These are phyloP conservation scores for Lepiota venenata DNA, from an alignment of 768 basidiomycete genomes.

Conservation along the genomic window DNA sequence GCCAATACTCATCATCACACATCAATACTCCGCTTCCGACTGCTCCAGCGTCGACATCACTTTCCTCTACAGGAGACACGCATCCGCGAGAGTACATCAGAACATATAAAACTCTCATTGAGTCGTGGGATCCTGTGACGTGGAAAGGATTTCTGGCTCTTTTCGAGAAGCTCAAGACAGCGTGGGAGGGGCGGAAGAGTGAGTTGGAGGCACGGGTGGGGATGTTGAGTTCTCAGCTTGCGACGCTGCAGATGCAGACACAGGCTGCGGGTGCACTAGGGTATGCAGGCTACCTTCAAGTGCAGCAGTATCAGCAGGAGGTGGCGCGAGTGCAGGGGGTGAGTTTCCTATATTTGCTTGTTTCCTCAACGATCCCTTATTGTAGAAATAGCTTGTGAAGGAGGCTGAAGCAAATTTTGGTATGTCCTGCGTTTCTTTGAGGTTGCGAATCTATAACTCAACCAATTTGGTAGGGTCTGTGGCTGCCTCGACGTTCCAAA, in stretches of 20 bases:
- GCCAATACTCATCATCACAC: constrained; percentile 7
- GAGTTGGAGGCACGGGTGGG: constrained; percentile 47
- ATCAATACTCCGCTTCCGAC: constrained; percentile 1
- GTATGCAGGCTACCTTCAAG: constrained; percentile 40
- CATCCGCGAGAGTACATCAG: constrained; percentile 74
- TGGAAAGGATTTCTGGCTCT: constrained; percentile 68
- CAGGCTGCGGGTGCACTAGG: constrained; percentile 19
- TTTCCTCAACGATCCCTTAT: neutral
- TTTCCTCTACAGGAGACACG: constrained; percentile 34
- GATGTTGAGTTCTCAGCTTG: constrained; percentile 29
- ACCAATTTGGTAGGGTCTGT: constrained; percentile 46
- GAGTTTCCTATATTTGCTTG: constrained; percentile 21
- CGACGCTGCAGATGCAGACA: constrained; percentile 38
- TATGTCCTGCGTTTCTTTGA: constrained; percentile 23
- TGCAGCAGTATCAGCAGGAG: constrained; percentile 50
- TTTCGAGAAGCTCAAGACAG: constrained; percentile 62
- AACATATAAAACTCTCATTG: constrained; percentile 62
- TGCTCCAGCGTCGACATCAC: constrained; percentile 15
- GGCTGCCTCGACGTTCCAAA: constrained; percentile 69
- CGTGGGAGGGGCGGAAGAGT: constrained; percentile 60
- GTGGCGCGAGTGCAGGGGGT: constrained; percentile 57
- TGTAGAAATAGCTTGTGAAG: constrained; percentile 41
- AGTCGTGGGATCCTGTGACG: constrained; percentile 63
- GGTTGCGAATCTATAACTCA: neutral
- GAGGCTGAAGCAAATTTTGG: constrained; percentile 54